Evolutionary conservation across 768 basidiomycete genomes (phyloP), one percentile per base, ranked within the genome.

Genomic region (Tulasnella sp.): DNA sequence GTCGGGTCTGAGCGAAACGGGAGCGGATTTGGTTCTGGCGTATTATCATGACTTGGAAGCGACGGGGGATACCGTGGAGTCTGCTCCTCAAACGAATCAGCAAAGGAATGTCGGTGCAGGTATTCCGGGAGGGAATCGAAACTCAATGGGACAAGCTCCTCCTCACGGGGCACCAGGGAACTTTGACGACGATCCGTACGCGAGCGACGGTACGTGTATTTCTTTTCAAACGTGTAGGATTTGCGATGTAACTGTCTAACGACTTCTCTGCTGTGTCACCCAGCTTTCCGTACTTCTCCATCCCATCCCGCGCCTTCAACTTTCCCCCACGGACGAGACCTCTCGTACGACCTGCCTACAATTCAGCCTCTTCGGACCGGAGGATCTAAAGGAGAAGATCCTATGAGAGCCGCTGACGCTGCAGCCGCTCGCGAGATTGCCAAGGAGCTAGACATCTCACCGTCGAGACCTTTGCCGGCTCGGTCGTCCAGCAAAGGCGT

Each of bases 341-440:
- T 29, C 5, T 52, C 69, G 5, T 47, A 36, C 29, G 44, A 70
- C 47, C 17, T 70, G 26, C 44, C 52, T 26, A 40, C 34, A 19
- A 70, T 36, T 16, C 29, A 70, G 35, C 69, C 69, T 37, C 44
- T 62, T 34, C 26, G 44, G 34, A 26, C 42, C 7, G 34, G 22
- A 34, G 39, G 29, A 37, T 65, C 71, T 17, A 22, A 22, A 3
- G 19, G 35, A 70, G 47, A 32, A 17, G 71, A 72, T 1, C 62
- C 66, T 7, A 64, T 41, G 7, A 39, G 35, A 29, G 73, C 70
- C 26, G 73, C 73, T 8, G 74, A 74, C 37, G 73, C 72, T 9
- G 73, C 73, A 29, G 73, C 73, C 4, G 70, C 73, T 19, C 47
- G 74, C 5, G 73, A 74, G 32, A 62, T 72, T 9, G 72, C 32